Percentiles rank a stretch among this genome's conserved stretches.
These are phyloP conservation scores for Orobanche coerulescens DNA, from an alignment of 257 asterid genomes.

Conservation along the genomic window DNA sequence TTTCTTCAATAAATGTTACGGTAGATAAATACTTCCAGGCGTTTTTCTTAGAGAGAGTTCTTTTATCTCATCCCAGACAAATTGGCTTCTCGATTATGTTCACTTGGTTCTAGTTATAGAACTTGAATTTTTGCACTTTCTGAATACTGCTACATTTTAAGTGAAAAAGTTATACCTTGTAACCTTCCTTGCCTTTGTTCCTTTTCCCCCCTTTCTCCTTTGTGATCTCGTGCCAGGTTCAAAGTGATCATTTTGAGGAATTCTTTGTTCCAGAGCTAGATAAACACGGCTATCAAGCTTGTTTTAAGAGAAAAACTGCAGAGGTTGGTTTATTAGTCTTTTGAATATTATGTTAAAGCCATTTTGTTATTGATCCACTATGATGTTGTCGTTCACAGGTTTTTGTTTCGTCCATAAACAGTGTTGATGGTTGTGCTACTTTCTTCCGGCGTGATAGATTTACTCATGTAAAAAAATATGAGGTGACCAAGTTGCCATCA, in stretches of 20 bases:
- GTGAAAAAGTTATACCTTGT: background rate
- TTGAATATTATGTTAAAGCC: constrained; percentile 7
- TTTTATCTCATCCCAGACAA: background rate
- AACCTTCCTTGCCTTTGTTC: background rate
- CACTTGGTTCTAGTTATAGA: background rate
- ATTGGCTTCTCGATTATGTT: background rate
- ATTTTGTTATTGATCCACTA: constrained; percentile 17
- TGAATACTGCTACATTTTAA: constrained; percentile 15
- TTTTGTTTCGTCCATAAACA: constrained; percentile 46
- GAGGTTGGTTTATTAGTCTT: constrained; percentile 55
- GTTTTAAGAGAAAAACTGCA: constrained; percentile 66
- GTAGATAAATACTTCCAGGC: background rate
- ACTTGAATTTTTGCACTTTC: background rate
- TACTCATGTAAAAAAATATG: constrained; percentile 89
- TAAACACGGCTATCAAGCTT: constrained; percentile 91
- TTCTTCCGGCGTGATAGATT: constrained; percentile 97
- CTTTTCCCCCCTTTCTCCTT: background rate
- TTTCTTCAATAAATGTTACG: background rate
- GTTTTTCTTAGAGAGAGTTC: background rate
- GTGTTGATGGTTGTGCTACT: constrained; percentile 92
- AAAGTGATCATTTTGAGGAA: constrained; percentile 88
- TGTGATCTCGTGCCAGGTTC: constrained; percentile 51
- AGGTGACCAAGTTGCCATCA: constrained; percentile 39
- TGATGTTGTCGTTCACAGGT: constrained; percentile 40
- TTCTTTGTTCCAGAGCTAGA: constrained; percentile 94